phyloP scores from a whole-genome alignment of 441 rosid species.

The Breynia disticha region DNA sequence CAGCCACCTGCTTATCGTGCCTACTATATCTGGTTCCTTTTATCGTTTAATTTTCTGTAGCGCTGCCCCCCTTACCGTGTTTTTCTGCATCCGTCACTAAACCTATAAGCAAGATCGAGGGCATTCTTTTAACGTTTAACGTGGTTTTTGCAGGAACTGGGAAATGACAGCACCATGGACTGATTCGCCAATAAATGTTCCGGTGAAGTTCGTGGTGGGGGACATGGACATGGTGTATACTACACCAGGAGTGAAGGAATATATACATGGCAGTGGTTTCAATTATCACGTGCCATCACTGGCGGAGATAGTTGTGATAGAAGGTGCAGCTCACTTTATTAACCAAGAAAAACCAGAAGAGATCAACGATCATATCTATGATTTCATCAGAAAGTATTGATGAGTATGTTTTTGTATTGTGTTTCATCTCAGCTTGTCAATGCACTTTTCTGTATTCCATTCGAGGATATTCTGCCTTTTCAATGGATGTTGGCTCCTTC shows the following conservation, averaged over 20 bases:
- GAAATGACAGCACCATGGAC: conserved; percentile 59
- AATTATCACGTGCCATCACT: conserved; percentile 37
- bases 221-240: conserved; percentile 49
- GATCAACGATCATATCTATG: conserved; percentile 35
- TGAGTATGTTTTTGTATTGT: not conserved
- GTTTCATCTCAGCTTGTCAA: too few relatives aligned
- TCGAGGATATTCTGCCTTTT: too few relatives aligned
- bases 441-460: too few relatives aligned
- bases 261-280: conserved; percentile 36
- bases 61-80: too few relatives aligned
- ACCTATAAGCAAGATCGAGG: not conserved
- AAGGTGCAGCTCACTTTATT: conserved; percentile 50
- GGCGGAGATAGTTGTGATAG: conserved; percentile 43
- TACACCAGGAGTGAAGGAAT: conserved; percentile 47
- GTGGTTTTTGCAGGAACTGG: conserved; percentile 39
- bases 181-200: conserved; percentile 32
- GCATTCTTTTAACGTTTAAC: not conserved
- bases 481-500: too few relatives aligned
- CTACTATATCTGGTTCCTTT: too few relatives aligned
- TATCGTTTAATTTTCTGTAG: too few relatives aligned
- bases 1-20: too few relatives aligned
- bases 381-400: conserved; percentile 27
- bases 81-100: too few relatives aligned
- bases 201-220: conserved; percentile 51
- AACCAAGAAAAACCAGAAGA: conserved; percentile 57